These are phyloP conservation scores for Lichina pygmaea DNA, from an alignment of 495 filamentous ascomycete species.

Conservation along the genomic window DNA sequence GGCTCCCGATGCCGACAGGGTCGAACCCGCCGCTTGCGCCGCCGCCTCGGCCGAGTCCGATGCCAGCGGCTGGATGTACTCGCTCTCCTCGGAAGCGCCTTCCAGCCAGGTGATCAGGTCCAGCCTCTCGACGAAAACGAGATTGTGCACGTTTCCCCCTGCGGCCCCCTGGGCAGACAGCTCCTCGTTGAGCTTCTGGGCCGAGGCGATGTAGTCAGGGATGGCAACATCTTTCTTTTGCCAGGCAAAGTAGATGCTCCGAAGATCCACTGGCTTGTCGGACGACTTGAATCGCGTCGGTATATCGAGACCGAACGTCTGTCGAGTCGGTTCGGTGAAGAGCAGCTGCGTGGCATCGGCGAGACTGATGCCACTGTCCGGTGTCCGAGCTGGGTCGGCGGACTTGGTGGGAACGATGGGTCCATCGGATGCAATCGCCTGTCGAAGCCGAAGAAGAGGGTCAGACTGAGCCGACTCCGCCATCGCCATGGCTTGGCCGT, in stretches of 20 bases:
- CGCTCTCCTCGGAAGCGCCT: conserved; percentile 63
- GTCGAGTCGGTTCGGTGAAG: conserved; percentile 35
- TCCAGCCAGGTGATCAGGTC: conserved; percentile 84
- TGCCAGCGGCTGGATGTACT: conserved; percentile 68
- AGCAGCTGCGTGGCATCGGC: conserved; percentile 58
- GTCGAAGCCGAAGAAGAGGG: conserved; percentile 52
- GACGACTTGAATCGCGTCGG: conserved; percentile 64
- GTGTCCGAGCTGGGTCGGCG: conserved; percentile 23
- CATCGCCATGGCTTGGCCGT: no score
- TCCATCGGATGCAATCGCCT: conserved; percentile 39
- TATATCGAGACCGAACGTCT: conserved; percentile 43
- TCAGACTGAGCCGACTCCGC: conserved; percentile 16
- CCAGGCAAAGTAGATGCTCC: conserved; percentile 88
- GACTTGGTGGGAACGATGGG: conserved; percentile 44
- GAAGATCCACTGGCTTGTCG: conserved; percentile 53
- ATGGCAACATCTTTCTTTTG: conserved; percentile 69
- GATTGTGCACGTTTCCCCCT: conserved; percentile 41
- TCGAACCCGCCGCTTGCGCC: conserved; percentile 16
- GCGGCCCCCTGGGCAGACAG: conserved; percentile 27
- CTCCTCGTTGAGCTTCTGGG: conserved; percentile 55
- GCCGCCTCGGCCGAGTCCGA: conserved; percentile 25
- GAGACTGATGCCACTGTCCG: conserved; percentile 19
- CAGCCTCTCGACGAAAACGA: conserved; percentile 70
- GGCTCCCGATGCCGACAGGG: conserved; percentile 24
- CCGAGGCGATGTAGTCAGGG: conserved; percentile 66